phyloP scores from a whole-genome alignment of 768 basidiomycete species.

The Suillus bovinus region DNA sequence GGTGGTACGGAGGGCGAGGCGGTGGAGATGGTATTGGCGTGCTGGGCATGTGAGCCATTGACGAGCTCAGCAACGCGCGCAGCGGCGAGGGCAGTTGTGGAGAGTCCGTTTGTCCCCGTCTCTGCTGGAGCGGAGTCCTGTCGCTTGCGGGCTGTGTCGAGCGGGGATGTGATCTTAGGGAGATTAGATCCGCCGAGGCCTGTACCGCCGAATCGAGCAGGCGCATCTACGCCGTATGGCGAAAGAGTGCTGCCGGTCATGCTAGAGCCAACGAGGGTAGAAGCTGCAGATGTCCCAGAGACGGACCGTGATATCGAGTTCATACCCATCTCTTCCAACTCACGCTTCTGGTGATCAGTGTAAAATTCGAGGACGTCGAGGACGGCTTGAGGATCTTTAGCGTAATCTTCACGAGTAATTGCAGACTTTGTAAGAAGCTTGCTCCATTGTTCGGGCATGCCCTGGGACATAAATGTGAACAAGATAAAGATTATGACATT shows the following conservation, averaged over 20 bases:
- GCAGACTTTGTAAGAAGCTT: slow-evolving; percentile 96
- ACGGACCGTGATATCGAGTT: slow-evolving; percentile 24
- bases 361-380: slow-evolving; percentile 98
- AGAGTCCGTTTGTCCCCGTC: slow-evolving; percentile 36
- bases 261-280: slow-evolving; percentile 37
- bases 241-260: slow-evolving; percentile 27
- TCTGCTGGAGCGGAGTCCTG: slow-evolving; percentile 48
- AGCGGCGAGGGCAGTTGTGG: slow-evolving; percentile 47
- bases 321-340: slow-evolving; percentile 64
- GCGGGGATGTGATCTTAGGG: slow-evolving; percentile 42
- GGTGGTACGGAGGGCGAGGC: slow-evolving; percentile 25
- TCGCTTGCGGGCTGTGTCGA: slow-evolving; percentile 39
- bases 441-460: slow-evolving; percentile 97
- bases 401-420: slow-evolving; percentile 97
- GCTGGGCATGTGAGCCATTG: slow-evolving; percentile 47
- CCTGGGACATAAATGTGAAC: slow-evolving; percentile 44
- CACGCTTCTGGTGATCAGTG: slow-evolving; percentile 96
- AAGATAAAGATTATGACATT: background rate
- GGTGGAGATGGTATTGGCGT: slow-evolving; percentile 42
- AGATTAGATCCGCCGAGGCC: slow-evolving; percentile 75
- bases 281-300: slow-evolving; percentile 18
- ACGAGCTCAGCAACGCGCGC: slow-evolving; percentile 65
- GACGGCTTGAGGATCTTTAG: slow-evolving; percentile 95
- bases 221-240: slow-evolving; percentile 43
- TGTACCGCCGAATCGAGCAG: slow-evolving; percentile 89